A percentile compares a stretch with the other conserved stretches of the same genome.
These are phyloP conservation scores for Xylariaceae sp. DNA, from an alignment of 2,329 filamentous ascomycete genomes.

Conservation along the genomic window DNA sequence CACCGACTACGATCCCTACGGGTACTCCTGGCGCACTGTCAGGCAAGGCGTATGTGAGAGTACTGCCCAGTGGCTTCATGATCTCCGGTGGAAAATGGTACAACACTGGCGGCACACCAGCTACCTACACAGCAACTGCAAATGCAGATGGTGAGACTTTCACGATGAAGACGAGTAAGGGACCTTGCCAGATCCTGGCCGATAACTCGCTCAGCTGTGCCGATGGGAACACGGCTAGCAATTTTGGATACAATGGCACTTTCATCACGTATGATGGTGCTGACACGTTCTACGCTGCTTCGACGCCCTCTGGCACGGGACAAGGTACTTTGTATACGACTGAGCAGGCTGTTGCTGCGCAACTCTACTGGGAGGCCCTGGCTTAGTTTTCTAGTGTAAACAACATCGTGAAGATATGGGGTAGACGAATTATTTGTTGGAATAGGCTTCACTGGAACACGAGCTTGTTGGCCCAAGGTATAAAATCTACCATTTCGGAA, in stretches of 20 bases:
- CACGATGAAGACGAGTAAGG: conserved; percentile 18
- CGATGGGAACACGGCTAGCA: conserved; percentile 2
- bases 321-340: conserved; percentile 11
- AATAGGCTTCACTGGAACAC: no score
- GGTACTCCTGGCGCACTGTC: conserved; percentile 35
- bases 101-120: conserved; percentile 13
- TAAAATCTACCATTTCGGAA: no score
- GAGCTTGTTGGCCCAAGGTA: no score
- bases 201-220: conserved; percentile 16
- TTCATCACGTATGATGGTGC: conserved; percentile 12
- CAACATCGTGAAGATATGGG: no score
- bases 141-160: conserved; percentile 5
- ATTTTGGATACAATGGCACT: conserved; percentile 15
- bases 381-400: no score
- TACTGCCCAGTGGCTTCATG: conserved; percentile 29
- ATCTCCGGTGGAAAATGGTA: conserved; percentile 17
- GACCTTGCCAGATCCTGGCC: conserved; percentile 12
- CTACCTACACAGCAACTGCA: conserved; percentile 14
- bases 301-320: conserved; percentile 11
- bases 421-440: no score
- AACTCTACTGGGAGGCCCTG: conserved; percentile 16
- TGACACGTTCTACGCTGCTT: conserved; percentile 14
- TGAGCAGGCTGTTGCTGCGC: conserved; percentile 10
- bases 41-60: conserved; percentile 61
- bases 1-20: conserved; percentile 34